Conservation (phyloP, 768 basidiomycete genomes). For the Russula abietina region DNA sequence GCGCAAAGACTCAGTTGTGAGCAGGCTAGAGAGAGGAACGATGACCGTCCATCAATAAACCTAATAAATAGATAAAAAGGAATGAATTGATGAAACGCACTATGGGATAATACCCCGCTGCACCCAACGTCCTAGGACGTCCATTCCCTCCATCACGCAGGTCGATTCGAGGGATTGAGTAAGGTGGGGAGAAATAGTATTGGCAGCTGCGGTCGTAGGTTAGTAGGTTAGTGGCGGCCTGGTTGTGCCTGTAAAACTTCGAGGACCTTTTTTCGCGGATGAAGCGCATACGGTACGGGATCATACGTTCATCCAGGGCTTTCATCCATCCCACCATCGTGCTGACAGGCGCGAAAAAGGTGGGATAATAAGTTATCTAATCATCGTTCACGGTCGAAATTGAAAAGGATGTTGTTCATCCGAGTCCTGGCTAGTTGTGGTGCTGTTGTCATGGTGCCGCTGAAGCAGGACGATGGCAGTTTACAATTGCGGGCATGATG, state of each 20-base stretch:
- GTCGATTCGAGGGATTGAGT: constrained; percentile 23
- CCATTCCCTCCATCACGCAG: constrained; percentile 51
- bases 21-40: no score
- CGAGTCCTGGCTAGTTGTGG: no score
- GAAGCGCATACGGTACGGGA: constrained; percentile 80
- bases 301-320: constrained; percentile 89
- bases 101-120: constrained; percentile 92
- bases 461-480: neutral
- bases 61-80: neutral
- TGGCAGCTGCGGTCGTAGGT: neutral
- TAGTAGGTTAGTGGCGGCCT: constrained; percentile 27
- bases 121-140: constrained; percentile 90
- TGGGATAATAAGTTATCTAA: no score
- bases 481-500: neutral
- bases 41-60: neutral
- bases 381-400: no score
- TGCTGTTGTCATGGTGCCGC: no score
- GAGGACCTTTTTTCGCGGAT: constrained; percentile 67
- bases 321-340: constrained; percentile 97
- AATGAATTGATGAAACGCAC: constrained; percentile 36
- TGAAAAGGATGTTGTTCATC: no score
- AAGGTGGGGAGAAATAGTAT: constrained; percentile 16
- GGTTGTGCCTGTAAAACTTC: constrained; percentile 51
- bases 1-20: constrained; percentile 62
- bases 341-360: constrained; percentile 53